Base-by-base conservation (phyloP, 148 eudicot genomes). In the Cornus florida region DNA sequence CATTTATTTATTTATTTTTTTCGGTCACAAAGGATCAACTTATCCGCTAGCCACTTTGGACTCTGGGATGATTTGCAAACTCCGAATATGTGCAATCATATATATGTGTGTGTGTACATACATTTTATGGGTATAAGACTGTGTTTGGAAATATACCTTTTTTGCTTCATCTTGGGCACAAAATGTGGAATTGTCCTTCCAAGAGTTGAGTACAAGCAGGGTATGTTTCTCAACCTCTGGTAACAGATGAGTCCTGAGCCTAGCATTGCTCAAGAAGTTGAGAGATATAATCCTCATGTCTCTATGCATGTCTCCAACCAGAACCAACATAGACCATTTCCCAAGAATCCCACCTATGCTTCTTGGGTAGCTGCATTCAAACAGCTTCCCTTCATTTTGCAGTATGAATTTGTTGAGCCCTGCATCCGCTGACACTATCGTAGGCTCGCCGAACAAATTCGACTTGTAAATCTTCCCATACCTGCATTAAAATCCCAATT, bases 281-380 rank as follows among this genome's bases (percentile, higher is more conserved):
- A 95, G 92, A 73, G 99, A 95, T 13, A 95, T 95, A 4, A 78
- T 82, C 79, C 99, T 93, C 99, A 95, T 95, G 67, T 93, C 93
- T 86, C 92, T 90, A 41, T 95, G 99, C 94, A 95, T 93, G 69
- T 95, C 97, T 65, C 99, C 99, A 74, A 92, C 96, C 68, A 89
- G 79, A 81, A 95, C 99, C 78, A 95, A 70, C 99, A 95, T 95
- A 20, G 99, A 95, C 99, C 99, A 95, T 70, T 95, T 93, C 31
- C 99, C 99, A 81, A 95, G 97, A 70, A 95, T 95, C 3, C 99
- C 99, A 62, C 94, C 99, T 56, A 95, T 95, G 85, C 99, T 95
- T 56, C 89, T 90, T 20, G 99, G 99, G 72, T 95, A 95, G 74
- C 97, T 93, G 74, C 97, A 90, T 75, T 95, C 99, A 85, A 95